These are phyloP conservation scores for Talaromyces sp. DNA, from an alignment of 2,329 filamentous ascomycete genomes.

Conservation along the genomic window DNA sequence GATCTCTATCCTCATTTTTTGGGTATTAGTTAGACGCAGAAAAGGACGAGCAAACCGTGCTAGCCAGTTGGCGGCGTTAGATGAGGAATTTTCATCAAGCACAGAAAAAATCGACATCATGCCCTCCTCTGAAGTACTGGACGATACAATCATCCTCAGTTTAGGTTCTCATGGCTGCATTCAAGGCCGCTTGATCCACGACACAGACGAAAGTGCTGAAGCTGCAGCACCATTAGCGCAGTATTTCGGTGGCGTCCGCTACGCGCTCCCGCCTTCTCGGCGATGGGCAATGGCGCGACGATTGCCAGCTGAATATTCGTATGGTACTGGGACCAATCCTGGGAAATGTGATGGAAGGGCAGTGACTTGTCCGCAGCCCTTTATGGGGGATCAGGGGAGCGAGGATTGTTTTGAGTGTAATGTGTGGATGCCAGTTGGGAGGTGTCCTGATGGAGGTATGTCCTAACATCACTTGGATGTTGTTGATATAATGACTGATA, in stretches of 20 bases:
- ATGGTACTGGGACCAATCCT: constrained; percentile 50
- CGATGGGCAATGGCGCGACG: constrained; percentile 51
- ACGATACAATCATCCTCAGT: neutral
- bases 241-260: constrained; percentile 57
- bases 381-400: constrained; percentile 35
- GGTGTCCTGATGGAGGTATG: constrained; percentile 37
- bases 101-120: neutral
- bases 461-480: too few relatives aligned
- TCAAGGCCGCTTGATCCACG: constrained; percentile 47
- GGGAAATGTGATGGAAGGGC: constrained; percentile 42
- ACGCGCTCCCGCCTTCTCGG: constrained; percentile 50
- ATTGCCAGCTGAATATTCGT: constrained; percentile 49
- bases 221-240: constrained; percentile 25
- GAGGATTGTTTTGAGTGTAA: constrained; percentile 59
- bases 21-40: neutral
- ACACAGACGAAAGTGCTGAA: constrained; percentile 3
- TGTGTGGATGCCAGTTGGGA: constrained; percentile 52
- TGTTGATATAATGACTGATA: neutral
- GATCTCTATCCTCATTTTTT: neutral
- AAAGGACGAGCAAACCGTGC: neutral
- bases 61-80: neutral
- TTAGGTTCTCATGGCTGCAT: constrained; percentile 46
- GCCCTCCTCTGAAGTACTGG: neutral
- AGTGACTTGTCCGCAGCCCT: constrained; percentile 52
- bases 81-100: neutral